phyloP scores from a whole-genome alignment of 2,329 filamentous ascomycete species.

The Trichoderma simmonsii region DNA sequence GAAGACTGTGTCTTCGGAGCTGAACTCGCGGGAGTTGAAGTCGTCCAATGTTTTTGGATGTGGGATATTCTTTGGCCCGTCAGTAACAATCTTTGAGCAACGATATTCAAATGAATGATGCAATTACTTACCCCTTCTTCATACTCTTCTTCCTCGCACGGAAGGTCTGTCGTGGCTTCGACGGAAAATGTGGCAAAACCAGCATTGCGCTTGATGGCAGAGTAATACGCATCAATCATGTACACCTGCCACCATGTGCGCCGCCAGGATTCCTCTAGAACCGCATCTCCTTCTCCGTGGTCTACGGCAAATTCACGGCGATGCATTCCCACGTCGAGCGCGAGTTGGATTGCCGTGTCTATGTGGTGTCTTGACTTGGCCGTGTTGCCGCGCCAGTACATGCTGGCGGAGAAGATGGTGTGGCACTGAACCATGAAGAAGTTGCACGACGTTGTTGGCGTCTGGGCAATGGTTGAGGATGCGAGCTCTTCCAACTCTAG shows the following conservation, averaged over 20 bases:
- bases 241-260: constrained; percentile 72
- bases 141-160: constrained; percentile 62
- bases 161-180: constrained; percentile 55
- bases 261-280: constrained; percentile 57
- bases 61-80: constrained; percentile 33
- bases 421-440: constrained; percentile 36
- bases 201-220: constrained; percentile 29
- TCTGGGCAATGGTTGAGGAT: background rate
- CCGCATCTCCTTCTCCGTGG: constrained; percentile 45
- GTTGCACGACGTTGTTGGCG: background rate
- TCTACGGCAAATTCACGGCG: constrained; percentile 49
- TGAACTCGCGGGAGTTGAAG: constrained; percentile 61
- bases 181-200: constrained; percentile 37
- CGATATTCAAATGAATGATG: background rate
- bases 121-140: constrained; percentile 35
- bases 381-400: constrained; percentile 34
- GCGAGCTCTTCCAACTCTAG: constrained; percentile 18
- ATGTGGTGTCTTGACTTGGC: constrained; percentile 29
- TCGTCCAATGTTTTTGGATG: constrained; percentile 51
- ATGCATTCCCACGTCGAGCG: constrained; percentile 59
- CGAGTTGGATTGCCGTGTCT: constrained; percentile 53
- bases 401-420: constrained; percentile 36
- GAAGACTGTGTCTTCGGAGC: constrained; percentile 51
- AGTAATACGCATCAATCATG: constrained; percentile 53
- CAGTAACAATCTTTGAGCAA: constrained; percentile 14